Evolutionary conservation across 2,329 filamentous ascomycete genomes (phyloP), one percentile per base, ranked within the genome.

Genomic region (Arthroderma uncinatum): DNA sequence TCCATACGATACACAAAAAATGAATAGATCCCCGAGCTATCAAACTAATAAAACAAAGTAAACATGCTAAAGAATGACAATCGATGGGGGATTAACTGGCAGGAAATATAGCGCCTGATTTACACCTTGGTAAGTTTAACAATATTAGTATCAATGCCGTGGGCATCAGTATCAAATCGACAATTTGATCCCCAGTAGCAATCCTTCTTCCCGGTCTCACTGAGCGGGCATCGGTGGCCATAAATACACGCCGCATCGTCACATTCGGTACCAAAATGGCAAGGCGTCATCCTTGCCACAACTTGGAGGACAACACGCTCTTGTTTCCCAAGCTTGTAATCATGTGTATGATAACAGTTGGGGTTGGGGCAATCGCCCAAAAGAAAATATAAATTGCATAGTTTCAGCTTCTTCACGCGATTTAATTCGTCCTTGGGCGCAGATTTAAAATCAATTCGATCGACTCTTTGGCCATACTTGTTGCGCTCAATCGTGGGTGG

Each of bases 261-360:
- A 63, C 82, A 85, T 12, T 74, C 74, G 53, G 76, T 73, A 9
- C 80, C 80, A 63, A 79, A 79, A 57, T 75, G 75, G 64, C 82
- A 85, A 23, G 81, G 80, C 2, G 80, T 82, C 79, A 83, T 82
- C 54, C 82, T 78, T 52, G 82, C 81, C 19, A 84, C 79, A 23
- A 80, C 76, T 25, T 76, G 75, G 56, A 84, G 68, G n/a, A 77
- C 77, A 19, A 74, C 72, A 53, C 78, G 66, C 63, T 84, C 81
- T 33, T 72, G 71, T 53, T 73, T 73, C n/a, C 71, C 78, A 36
- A 82, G 72, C 59, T 78, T 76, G 65, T 78, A 77, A 34, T 75
- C 70, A 66, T 84, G 81, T 7, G 79, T 79, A 59, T 74, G 72
- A 57, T 72, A 71, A 64, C 82, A 85, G 16, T 74, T 73, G 44